A percentile compares a stretch with the other conserved stretches of the same genome.
phyloP scores from a whole-genome alignment of 225 moss, liverwort and hornwort species.

The Antitrichia curtipendula region DNA sequence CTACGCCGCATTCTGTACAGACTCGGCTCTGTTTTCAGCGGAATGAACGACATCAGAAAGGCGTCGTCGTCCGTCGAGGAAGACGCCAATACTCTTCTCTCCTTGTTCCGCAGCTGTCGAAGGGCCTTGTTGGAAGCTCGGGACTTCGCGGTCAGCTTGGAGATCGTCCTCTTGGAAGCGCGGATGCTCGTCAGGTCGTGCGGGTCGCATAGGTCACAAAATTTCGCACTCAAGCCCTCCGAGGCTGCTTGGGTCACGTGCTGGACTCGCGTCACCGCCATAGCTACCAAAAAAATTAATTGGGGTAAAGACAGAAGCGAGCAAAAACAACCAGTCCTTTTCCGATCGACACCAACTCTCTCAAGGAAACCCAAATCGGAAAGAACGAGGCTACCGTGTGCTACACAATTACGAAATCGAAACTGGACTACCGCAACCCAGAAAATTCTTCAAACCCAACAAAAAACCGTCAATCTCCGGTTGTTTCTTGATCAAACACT shows the following conservation, averaged over 20 bases:
- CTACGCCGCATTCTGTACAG: constrained; percentile 13
- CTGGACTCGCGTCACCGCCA: constrained; percentile 25
- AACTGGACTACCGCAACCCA: not conserved
- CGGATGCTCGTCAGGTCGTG: constrained; percentile 19
- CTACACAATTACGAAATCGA: too few relatives aligned
- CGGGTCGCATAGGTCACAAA: constrained; percentile 36
- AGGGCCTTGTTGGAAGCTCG: constrained; percentile 24
- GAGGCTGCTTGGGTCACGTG: constrained; percentile 29
- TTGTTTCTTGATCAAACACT: not conserved
- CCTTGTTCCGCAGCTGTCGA: constrained; percentile 24
- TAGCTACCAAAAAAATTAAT: not conserved
- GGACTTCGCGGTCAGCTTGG: constrained; percentile 23
- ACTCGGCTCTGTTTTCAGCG: constrained; percentile 11
- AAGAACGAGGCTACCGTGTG: not conserved
- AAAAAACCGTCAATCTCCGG: not conserved
- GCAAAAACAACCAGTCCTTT: not conserved
- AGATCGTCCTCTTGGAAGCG: constrained; percentile 14
- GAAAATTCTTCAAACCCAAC: not conserved
- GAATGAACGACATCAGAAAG: constrained; percentile 34
- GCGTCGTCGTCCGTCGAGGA: constrained; percentile 29
- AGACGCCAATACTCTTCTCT: not conserved
- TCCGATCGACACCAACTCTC: not conserved
- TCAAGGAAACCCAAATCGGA: not conserved
- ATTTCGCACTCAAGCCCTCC: constrained; percentile 25
- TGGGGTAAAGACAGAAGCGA: not conserved